Evolutionary conservation across 495 filamentous ascomycete genomes (phyloP).

Genomic region (Daldinia vernicosa): DNA sequence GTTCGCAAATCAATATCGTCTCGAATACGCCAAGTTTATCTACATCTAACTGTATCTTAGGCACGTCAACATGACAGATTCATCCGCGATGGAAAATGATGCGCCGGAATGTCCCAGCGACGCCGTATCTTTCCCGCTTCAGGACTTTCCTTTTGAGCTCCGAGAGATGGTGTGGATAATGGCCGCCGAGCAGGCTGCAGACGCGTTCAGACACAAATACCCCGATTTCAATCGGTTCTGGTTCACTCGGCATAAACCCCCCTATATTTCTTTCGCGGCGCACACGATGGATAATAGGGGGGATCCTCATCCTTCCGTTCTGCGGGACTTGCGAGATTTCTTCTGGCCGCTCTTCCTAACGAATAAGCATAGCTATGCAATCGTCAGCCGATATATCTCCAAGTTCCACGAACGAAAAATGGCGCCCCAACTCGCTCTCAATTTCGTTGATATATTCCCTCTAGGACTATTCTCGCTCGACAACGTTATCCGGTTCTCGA

Average conservation of each 20-base stretch:
- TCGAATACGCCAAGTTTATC: neutral
- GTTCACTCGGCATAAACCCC: neutral
- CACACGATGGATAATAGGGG: neutral
- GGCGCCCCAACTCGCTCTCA: neutral
- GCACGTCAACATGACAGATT: neutral
- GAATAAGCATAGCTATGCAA: neutral
- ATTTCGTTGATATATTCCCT: neutral
- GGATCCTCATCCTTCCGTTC: neutral
- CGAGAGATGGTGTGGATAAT: neutral
- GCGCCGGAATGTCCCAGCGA: neutral
- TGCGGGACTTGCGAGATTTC: neutral
- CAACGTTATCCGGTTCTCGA: neutral
- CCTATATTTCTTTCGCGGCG: neutral
- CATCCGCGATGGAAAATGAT: neutral
- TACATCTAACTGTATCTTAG: neutral
- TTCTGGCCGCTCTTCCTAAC: neutral
- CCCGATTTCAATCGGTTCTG: neutral
- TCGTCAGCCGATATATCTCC: neutral
- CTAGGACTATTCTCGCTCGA: neutral
- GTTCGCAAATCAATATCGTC: neutral
- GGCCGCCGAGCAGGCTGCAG: neutral
- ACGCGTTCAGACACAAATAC: neutral
- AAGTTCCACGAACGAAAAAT: neutral
- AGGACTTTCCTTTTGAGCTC: neutral
- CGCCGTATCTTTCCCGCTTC: neutral